Evolutionary conservation across 768 basidiomycete genomes (phyloP).

Genomic region (Mycena polygramma): DNA sequence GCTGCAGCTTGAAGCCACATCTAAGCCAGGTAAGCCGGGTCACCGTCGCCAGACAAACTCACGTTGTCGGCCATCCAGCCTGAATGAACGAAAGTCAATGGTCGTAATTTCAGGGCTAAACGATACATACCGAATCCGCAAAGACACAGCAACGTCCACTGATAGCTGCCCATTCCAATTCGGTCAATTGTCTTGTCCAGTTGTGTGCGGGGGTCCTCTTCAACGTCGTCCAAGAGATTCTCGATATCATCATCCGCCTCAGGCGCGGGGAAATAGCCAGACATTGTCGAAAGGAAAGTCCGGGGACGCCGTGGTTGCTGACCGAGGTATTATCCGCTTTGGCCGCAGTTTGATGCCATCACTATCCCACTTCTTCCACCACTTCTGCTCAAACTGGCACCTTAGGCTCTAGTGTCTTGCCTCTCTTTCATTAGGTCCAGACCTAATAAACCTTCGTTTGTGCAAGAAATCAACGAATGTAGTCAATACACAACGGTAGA

Average conservation of each 20-base stretch:
- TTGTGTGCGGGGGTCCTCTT: conserved; percentile 35
- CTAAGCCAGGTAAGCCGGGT: conserved; percentile 54
- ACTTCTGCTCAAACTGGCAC: too few species aligned
- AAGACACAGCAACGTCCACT: conserved; percentile 84
- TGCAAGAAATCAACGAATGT: too few species aligned
- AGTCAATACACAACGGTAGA: too few species aligned
- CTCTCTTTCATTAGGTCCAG: too few species aligned
- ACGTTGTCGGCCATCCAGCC: conserved; percentile 98
- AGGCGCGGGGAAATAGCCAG: conserved; percentile 32
- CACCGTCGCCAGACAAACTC: conserved; percentile 41
- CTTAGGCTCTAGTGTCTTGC: too few species aligned
- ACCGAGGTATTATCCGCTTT: neutral
- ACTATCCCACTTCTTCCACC: neutral
- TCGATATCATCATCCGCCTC: conserved; percentile 30
- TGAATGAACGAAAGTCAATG: conserved; percentile 43
- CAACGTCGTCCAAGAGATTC: conserved; percentile 26
- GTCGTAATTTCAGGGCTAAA: neutral
- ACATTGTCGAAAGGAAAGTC: conserved; percentile 15
- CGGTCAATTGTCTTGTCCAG: conserved; percentile 91
- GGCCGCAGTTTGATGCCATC: neutral
- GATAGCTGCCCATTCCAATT: conserved; percentile 93
- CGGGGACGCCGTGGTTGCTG: neutral
- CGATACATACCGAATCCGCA: conserved; percentile 86
- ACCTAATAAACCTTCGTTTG: too few species aligned
- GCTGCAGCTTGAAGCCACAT: conserved; percentile 96